These are phyloP conservation scores for Inga leiocalycina DNA, from an alignment of 306 rosid species.

Conservation along the genomic window DNA sequence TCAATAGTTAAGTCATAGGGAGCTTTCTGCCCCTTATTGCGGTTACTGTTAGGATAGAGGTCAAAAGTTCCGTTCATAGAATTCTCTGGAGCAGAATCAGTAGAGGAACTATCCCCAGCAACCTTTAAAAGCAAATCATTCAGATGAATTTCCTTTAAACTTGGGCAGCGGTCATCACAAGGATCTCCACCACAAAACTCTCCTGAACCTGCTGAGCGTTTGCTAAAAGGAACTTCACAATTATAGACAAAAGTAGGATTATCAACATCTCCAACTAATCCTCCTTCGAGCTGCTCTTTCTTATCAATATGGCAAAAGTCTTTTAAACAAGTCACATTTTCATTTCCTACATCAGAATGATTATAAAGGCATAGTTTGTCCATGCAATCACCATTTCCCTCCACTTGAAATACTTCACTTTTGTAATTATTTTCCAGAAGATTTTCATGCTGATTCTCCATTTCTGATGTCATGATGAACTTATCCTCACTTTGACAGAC, in stretches of 20 bases:
- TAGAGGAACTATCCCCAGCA: conserved; percentile 49
- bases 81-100: conserved; percentile 41
- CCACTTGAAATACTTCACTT: conserved; percentile 33
- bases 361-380: conserved; percentile 61
- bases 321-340: conserved; percentile 31
- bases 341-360: conserved; percentile 39
- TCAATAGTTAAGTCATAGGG: conserved; percentile 43
- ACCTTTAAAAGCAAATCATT: conserved; percentile 41
- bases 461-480: conserved; percentile 71
- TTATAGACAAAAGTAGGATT: conserved; percentile 8
- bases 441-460: conserved; percentile 44
- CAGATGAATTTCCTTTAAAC: conserved; percentile 55
- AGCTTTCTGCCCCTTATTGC: conserved; percentile 39
- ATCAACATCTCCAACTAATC: conserved; percentile 37
- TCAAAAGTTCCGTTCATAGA: conserved; percentile 35
- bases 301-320: conserved; percentile 35
- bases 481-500: conserved; percentile 83
- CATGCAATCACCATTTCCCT: conserved; percentile 42
- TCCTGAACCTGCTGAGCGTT: conserved; percentile 43
- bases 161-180: conserved; percentile 38
- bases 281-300: conserved; percentile 39
- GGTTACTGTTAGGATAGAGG: conserved; percentile 37
- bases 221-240: conserved; percentile 49
- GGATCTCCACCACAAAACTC: conserved; percentile 51
- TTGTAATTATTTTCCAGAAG: conserved; percentile 35